These are phyloP conservation scores for Ocimum tenuiflorum DNA, from an alignment of 257 asterid species.

Conservation along the genomic window DNA sequence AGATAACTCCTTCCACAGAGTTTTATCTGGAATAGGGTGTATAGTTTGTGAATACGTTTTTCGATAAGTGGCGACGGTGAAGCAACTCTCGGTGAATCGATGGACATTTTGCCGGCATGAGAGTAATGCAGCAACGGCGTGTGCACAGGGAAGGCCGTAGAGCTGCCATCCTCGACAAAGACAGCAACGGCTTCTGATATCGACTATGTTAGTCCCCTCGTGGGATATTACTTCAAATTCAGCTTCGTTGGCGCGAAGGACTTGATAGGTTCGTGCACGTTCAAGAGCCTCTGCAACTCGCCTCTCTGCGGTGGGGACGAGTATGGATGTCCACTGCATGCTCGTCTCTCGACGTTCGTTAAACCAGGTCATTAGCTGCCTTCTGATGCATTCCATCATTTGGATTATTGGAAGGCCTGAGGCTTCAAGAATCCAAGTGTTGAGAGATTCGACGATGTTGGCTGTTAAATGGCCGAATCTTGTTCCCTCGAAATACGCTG, in stretches of 20 bases:
- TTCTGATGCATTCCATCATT: constrained; percentile 89
- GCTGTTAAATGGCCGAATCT: constrained; percentile 89
- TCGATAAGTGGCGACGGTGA: constrained; percentile 74
- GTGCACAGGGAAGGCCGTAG: constrained; percentile 92
- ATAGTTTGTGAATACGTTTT: constrained; percentile 86
- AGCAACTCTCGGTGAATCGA: constrained; percentile 86
- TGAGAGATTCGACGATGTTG: constrained; percentile 56
- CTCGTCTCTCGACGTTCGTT: constrained; percentile 86
- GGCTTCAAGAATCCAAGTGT: constrained; percentile 76
- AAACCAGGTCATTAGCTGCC: constrained; percentile 96
- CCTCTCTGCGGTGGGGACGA: constrained; percentile 80
- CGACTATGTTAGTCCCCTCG: constrained; percentile 84
- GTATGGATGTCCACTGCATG: constrained; percentile 94
- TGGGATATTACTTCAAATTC: constrained; percentile 92
- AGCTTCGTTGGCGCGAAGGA: constrained; percentile 91
- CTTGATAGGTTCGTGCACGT: constrained; percentile 81
- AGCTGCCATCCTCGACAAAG: constrained; percentile 90
- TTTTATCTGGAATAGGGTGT: constrained; percentile 85
- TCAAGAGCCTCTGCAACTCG: constrained; percentile 87
- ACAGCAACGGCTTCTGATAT: constrained; percentile 68
- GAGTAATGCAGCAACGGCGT: constrained; percentile 90
- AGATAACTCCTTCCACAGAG: constrained; percentile 63
- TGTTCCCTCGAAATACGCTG: constrained; percentile 77
- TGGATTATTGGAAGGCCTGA: constrained; percentile 83
- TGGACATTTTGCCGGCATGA: constrained; percentile 90